These are phyloP conservation scores for Oidium heveae DNA, from an alignment of 2,329 filamentous ascomycete species.

Conservation along the genomic window DNA sequence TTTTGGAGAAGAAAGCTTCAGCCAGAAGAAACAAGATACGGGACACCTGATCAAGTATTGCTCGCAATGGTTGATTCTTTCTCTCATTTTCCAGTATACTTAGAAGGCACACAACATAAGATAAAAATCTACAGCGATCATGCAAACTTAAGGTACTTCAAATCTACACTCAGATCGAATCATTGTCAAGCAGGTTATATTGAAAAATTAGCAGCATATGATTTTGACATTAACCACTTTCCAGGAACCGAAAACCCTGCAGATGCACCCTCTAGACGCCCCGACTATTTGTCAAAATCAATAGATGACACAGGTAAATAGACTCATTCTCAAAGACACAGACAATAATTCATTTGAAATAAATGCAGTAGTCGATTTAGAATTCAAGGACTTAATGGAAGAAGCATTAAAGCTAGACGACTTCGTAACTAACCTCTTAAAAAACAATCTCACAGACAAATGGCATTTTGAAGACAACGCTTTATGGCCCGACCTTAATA, in stretches of 20 bases:
- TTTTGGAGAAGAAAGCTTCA: constrained; percentile 1
- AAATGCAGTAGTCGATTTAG: neutral
- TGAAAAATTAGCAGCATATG: too few species aligned
- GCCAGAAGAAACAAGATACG: constrained; percentile 1
- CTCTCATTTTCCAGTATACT: neutral
- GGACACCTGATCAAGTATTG: neutral
- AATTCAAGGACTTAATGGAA: neutral
- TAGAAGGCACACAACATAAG: neutral
- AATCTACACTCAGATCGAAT: too few species aligned
- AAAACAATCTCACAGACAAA: neutral
- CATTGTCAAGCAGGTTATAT: too few species aligned
- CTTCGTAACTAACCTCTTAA: neutral
- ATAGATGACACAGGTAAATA: too few species aligned
- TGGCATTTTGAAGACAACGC: too few species aligned
- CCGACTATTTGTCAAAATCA: too few species aligned
- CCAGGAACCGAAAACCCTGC: too few species aligned
- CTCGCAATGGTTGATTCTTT: neutral
- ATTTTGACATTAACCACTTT: too few species aligned
- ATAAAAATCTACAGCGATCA: constrained; percentile 1
- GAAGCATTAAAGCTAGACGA: neutral
- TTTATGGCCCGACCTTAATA: neutral
- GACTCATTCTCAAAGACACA: neutral
- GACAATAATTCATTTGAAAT: neutral
- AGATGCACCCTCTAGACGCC: too few species aligned
- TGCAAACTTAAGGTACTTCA: too few species aligned